Base-by-base conservation (phyloP, 1,284 basidiomycete genomes). In the Clitocybe nebularis region DNA sequence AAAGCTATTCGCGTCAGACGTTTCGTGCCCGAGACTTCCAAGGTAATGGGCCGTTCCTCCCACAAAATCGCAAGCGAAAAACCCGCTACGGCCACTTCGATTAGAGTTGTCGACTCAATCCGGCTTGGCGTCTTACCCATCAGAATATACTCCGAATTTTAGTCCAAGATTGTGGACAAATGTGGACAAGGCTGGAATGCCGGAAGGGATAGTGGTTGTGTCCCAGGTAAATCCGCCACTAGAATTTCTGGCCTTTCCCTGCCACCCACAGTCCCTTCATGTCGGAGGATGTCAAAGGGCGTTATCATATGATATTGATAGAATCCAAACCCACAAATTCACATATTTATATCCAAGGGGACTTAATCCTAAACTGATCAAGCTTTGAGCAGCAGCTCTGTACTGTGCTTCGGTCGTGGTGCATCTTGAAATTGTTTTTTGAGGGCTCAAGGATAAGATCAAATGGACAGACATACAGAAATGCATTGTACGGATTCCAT, bases 401-500 rank as follows among this genome's bases (percentile, higher is more conserved):
- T 71, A 69, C 44, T 67, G 58, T 7, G 59, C 41, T 46, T 71
- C 67, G 8, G 60, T 63, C 2, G 67, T 64, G 9, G 52, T 44
- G 44, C 68, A 69, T 16, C 68, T 72, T 25, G 17, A 2, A n/a
- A 22, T 24, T 9, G n/a, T 29, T 43, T 16, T 45, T 21, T 21
- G 33, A 26, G n/a, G 6, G 11, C 23, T 19, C 14, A 25, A 33
- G 14, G 28, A 13, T 19, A 36, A 4, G 16, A 29, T 3, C n/a
- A n/a, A 35, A 35, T 13, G 13, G 13, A 16, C 5, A 2, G 28
- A 59, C 69, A 44, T 42, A 72, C 70, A 46, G 48, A 46, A 68
- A 74, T 4, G 64, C 66, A 40, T 72, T 72, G 47, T 72, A 74
- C 3, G 71, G 63, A 41, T 73, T 74, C 67, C 69, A 74, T 10